Percentiles rank a stretch among this genome's conserved stretches.
Evolutionary conservation across 371 early-diverging fungal genomes (phyloP).

Genomic region (Rhizopus sp.): DNA sequence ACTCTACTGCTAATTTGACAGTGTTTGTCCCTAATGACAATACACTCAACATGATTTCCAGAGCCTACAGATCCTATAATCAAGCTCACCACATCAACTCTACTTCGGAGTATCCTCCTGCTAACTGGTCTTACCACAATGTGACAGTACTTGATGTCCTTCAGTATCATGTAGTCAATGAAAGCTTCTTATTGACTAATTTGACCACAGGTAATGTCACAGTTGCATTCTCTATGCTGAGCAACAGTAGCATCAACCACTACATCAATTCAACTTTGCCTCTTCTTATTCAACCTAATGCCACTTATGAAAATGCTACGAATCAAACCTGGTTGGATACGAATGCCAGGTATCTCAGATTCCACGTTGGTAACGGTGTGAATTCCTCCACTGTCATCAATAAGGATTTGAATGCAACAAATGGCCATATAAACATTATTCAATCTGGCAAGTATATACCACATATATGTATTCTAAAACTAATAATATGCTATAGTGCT

Average conservation of each 20-base stretch:
- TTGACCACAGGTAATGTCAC: conserved; percentile 12
- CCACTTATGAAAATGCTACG: conserved; percentile 10
- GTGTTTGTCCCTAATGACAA: conserved; percentile 36
- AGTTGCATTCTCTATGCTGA: conserved; percentile 28
- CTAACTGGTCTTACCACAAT: conserved; percentile 14
- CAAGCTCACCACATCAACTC: neutral
- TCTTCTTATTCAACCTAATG: conserved; percentile 29
- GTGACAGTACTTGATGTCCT: conserved; percentile 30
- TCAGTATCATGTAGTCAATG: conserved; percentile 37
- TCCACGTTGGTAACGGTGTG: conserved; percentile 33
- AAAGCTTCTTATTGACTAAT: conserved; percentile 20
- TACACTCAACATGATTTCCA: neutral
- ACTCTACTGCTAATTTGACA: conserved; percentile 30
- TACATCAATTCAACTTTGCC: conserved; percentile 26
- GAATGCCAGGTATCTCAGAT: conserved; percentile 12
- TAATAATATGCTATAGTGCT: neutral
- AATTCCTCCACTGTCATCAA: conserved; percentile 18
- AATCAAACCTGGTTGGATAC: conserved; percentile 16
- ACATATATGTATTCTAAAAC: neutral
- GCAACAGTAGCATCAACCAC: conserved; percentile 22
- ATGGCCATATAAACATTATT: conserved; percentile 44
- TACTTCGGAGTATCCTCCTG: conserved; percentile 17
- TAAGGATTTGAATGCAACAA: conserved; percentile 36
- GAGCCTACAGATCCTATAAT: conserved; percentile 1
- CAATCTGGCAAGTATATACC: conserved; percentile 21